Conservation (phyloP, 306 rosid genomes). For the Albizia julibrissin region DNA sequence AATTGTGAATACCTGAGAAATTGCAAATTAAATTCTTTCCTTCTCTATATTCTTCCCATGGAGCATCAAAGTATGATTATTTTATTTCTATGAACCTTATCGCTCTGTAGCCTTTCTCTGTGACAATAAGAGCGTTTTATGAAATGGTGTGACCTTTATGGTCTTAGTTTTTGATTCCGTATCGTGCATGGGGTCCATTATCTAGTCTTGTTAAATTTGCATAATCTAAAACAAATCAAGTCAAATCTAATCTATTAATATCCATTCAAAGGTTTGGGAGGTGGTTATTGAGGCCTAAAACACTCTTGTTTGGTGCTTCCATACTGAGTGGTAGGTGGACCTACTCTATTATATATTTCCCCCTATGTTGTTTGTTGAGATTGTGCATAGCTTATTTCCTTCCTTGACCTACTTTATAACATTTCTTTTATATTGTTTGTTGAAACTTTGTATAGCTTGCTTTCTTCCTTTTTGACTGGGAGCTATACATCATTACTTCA, state of each 20-base stretch:
- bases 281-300: neutral
- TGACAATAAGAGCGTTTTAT: neutral
- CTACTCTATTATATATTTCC: neutral
- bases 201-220: neutral
- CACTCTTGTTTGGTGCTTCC: neutral
- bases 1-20: neutral
- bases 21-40: neutral
- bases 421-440: neutral
- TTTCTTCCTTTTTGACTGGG: too few relatives aligned
- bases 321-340: neutral
- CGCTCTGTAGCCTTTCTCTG: neutral
- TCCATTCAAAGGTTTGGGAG: neutral
- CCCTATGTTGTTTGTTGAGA: neutral
- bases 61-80: neutral
- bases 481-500: too few relatives aligned
- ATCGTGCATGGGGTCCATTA: neutral
- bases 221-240: neutral
- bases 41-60: neutral
- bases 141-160: constrained; percentile 16
- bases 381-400: neutral
- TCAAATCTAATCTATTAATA: neutral
- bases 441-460: too few relatives aligned
- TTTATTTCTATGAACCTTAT: neutral
- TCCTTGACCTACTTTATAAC: neutral
- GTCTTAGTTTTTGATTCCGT: neutral